phyloP scores from a whole-genome alignment of 768 basidiomycete genomes.

The Trametes maxima region DNA sequence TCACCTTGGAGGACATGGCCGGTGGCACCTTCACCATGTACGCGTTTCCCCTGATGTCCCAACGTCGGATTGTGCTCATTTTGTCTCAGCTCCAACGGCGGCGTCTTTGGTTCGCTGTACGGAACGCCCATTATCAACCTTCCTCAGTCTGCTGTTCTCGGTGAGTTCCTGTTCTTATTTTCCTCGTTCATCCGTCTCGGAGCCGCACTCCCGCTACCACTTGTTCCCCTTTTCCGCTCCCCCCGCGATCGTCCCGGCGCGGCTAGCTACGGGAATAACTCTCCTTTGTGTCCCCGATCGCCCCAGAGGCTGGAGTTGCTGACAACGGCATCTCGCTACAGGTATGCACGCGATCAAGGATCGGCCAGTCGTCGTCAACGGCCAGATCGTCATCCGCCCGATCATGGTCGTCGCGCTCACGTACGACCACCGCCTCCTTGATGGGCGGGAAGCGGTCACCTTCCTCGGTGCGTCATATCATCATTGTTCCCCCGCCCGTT shows the following conservation, averaged over 20 bases:
- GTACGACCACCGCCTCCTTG: constrained; percentile 94
- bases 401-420: constrained; percentile 95
- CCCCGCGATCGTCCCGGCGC: not conserved
- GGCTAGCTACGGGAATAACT: not conserved
- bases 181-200: constrained; percentile 2
- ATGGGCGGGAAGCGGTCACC: constrained; percentile 94
- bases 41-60: constrained; percentile 32
- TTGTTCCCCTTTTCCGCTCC: not conserved
- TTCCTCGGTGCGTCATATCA: constrained; percentile 79
- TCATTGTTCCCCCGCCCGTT: not conserved
- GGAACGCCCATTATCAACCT: constrained; percentile 99
- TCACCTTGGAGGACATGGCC: constrained; percentile 97
- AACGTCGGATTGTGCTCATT: not conserved
- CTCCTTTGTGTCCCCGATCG: constrained; percentile 5
- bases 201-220: not conserved
- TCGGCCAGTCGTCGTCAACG: constrained; percentile 85
- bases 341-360: constrained; percentile 97
- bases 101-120: constrained; percentile 95
- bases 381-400: constrained; percentile 94
- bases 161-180: constrained; percentile 38
- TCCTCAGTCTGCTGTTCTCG: constrained; percentile 92
- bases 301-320: not conserved
- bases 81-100: constrained; percentile 84
- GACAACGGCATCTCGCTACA: constrained; percentile 27
- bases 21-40: constrained; percentile 99